phyloP scores from a whole-genome alignment of 768 basidiomycete genomes.

The Leccinellum albellum region DNA sequence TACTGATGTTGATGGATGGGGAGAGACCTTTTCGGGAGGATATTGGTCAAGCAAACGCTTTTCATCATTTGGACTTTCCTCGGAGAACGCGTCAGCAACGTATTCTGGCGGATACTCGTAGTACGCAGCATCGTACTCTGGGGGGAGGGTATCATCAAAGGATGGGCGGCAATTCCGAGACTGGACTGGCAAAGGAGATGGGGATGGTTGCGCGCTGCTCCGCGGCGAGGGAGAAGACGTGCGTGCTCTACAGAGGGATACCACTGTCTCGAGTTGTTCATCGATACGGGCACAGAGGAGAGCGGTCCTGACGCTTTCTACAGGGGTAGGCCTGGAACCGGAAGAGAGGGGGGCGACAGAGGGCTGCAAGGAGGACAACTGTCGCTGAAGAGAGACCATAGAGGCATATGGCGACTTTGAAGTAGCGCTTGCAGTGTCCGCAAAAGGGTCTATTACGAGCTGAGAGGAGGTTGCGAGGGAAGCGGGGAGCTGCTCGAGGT shows the following conservation, averaged over 20 bases:
- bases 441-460: slow-evolving; percentile 8
- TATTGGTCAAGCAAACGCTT: slow-evolving; percentile 8
- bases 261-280: slow-evolving; percentile 65
- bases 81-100: slow-evolving; percentile 9
- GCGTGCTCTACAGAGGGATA: slow-evolving; percentile 62
- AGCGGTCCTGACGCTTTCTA: slow-evolving; percentile 52
- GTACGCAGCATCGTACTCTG: slow-evolving; percentile 47
- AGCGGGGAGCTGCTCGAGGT: slow-evolving; percentile 60
- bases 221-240: slow-evolving; percentile 21
- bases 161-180: slow-evolving; percentile 23
- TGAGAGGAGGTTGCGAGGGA: slow-evolving; percentile 14
- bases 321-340: slow-evolving; percentile 33
- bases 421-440: background rate
- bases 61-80: slow-evolving; percentile 11
- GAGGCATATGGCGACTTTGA: slow-evolving; percentile 34
- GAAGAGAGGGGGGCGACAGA: slow-evolving; percentile 7
- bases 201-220: slow-evolving; percentile 13
- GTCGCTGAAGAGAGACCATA: slow-evolving; percentile 61
- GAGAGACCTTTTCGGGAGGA: slow-evolving; percentile 20
- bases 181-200: slow-evolving; percentile 30
- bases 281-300: slow-evolving; percentile 76
- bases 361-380: slow-evolving; percentile 64
- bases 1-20: background rate
- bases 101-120: slow-evolving; percentile 29
- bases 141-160: slow-evolving; percentile 40